Percentiles rank a stretch among this genome's conserved stretches.
Evolutionary conservation across 176 grass and related monocot species (phyloP).

Genomic region (Aegilops umbellulata): DNA sequence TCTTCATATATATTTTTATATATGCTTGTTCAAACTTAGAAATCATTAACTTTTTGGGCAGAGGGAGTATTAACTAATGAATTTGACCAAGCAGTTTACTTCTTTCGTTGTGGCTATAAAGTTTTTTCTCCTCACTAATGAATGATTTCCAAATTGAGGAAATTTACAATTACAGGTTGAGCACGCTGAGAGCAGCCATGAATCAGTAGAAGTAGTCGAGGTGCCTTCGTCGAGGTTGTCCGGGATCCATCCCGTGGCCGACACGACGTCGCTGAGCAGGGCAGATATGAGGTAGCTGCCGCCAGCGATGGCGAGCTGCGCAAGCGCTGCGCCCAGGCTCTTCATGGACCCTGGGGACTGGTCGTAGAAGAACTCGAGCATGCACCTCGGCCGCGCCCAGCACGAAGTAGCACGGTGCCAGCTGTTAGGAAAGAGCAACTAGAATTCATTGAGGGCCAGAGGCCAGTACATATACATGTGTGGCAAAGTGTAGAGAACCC

Average conservation of each 20-base stretch:
- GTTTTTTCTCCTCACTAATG: too few species aligned
- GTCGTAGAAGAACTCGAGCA: constrained; percentile 10
- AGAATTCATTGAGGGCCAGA: too few species aligned
- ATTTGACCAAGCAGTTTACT: too few species aligned
- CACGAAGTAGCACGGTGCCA: background rate
- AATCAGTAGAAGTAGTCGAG: background rate
- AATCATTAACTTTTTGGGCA: too few species aligned
- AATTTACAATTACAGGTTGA: background rate
- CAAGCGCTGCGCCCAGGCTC: background rate
- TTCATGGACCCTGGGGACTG: background rate
- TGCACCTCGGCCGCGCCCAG: background rate
- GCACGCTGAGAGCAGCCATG: background rate
- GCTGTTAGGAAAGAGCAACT: too few species aligned
- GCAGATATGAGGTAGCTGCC: background rate
- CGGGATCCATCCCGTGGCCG: background rate
- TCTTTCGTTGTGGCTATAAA: too few species aligned
- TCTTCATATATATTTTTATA: too few species aligned
- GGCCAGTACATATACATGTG: too few species aligned
- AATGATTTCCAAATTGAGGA: too few species aligned
- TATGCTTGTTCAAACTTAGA: too few species aligned
- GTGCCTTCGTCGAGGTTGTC: background rate
- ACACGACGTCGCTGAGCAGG: background rate
- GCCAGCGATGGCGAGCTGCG: background rate
- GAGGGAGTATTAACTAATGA: too few species aligned
- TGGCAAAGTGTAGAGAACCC: too few species aligned